phyloP scores from a whole-genome alignment of 345 rosid genomes.

The Gossypium longicalyx region DNA sequence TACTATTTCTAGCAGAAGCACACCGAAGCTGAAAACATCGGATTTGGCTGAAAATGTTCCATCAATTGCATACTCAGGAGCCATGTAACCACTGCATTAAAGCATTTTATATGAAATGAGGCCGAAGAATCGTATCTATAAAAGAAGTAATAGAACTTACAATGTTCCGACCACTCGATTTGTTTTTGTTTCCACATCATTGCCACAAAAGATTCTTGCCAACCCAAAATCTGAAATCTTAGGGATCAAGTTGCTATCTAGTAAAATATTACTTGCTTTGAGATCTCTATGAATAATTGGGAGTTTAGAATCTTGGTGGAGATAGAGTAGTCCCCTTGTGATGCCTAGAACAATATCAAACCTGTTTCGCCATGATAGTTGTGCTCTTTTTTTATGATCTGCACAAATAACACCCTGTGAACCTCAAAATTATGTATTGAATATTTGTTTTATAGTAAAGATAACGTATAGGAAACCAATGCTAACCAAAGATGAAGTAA shows the following conservation, averaged over 20 bases:
- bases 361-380: constrained; percentile 22
- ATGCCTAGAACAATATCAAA: constrained; percentile 29
- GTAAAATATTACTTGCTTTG: constrained; percentile 29
- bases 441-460: background rate
- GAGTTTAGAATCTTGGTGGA: constrained; percentile 38
- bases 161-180: constrained; percentile 2
- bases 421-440: background rate
- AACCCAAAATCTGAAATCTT: constrained; percentile 45
- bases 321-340: constrained; percentile 35
- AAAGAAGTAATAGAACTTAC: background rate
- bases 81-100: constrained; percentile 9
- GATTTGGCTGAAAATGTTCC: constrained; percentile 9
- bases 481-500: background rate
- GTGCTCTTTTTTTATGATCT: constrained; percentile 6
- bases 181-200: constrained; percentile 1
- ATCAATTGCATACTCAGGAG: constrained; percentile 4
- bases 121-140: background rate
- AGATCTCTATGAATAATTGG: constrained; percentile 36
- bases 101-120: background rate
- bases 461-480: background rate
- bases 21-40: constrained; percentile 7
- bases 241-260: constrained; percentile 27
- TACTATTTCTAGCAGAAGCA: constrained; percentile 1
- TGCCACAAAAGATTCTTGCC: background rate
- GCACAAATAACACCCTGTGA: background rate